These are phyloP conservation scores for Rhizopogon sp. DNA, from an alignment of 768 basidiomycete genomes.

Conservation along the genomic window DNA sequence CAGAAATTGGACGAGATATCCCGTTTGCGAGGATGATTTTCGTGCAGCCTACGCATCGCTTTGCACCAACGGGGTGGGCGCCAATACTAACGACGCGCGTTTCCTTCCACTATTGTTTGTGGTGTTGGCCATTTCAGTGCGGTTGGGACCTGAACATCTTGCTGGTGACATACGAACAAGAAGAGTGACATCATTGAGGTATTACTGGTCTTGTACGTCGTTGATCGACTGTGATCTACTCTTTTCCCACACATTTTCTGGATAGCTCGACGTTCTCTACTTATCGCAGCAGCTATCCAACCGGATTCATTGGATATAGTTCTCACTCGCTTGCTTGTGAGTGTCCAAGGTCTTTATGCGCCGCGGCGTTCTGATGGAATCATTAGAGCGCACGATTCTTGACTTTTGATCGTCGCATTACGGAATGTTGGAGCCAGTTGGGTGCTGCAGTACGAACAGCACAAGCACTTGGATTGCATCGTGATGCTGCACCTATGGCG, in stretches of 20 bases:
- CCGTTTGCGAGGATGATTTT: conserved; percentile 82
- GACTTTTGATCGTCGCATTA: conserved; percentile 76
- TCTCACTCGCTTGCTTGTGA: conserved; percentile 77
- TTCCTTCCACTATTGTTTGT: conserved; percentile 93
- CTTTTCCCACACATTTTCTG: conserved; percentile 11
- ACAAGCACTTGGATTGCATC: conserved; percentile 88
- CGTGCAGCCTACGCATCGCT: conserved; percentile 65
- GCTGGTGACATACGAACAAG: conserved; percentile 74
- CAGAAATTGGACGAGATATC: conserved; percentile 94
- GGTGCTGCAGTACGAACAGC: conserved; percentile 92
- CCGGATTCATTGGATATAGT: conserved; percentile 91
- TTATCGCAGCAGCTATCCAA: conserved; percentile 91
- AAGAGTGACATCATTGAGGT: conserved; percentile 77
- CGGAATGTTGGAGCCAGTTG: conserved; percentile 95
- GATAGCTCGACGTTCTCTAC: conserved; percentile 76
- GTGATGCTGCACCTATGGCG: conserved; percentile 83
- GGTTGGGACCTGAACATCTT: conserved; percentile 81
- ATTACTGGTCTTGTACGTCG: conserved; percentile 91
- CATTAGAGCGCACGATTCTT: conserved; percentile 64
- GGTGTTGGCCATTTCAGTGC: conserved; percentile 80
- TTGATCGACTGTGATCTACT: conserved; percentile 4
- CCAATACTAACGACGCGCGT: conserved; percentile 72
- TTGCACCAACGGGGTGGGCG: conserved; percentile 52
- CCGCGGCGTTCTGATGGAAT: background rate
- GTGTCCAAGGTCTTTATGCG: conserved; percentile 4